These are phyloP conservation scores for Dendrothele bispora DNA, from an alignment of 768 basidiomycete genomes.

Conservation along the genomic window DNA sequence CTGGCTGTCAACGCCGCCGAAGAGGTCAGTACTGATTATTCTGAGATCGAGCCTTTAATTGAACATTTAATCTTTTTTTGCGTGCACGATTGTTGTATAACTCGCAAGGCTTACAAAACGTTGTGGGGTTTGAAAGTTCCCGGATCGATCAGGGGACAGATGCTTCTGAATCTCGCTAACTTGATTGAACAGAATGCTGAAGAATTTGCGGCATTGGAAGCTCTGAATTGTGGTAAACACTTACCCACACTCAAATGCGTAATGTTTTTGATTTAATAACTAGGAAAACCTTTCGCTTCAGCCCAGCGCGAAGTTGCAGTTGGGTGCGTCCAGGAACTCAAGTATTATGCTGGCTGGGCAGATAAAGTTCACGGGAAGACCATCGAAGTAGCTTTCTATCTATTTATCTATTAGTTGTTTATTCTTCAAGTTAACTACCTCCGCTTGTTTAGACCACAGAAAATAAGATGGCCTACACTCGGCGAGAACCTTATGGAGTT, in stretches of 20 bases:
- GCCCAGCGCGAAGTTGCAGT: constrained; percentile 15
- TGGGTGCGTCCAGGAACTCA: constrained; percentile 28
- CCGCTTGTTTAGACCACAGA: constrained; percentile 10
- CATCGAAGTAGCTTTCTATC: constrained; percentile 26
- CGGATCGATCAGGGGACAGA: constrained; percentile 30
- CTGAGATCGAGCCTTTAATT: no score
- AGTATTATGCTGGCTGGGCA: constrained; percentile 55
- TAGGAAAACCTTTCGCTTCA: constrained; percentile 20
- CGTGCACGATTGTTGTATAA: no score
- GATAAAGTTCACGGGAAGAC: constrained; percentile 49
- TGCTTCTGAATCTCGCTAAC: constrained; percentile 46
- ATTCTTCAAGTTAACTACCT: background rate
- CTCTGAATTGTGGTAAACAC: constrained; percentile 37
- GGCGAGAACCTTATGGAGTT: constrained; percentile 62
- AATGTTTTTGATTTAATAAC: background rate
- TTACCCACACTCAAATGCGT: background rate
- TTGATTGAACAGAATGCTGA: constrained; percentile 45
- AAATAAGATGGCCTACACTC: constrained; percentile 56
- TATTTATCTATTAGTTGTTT: background rate
- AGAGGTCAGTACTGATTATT: constrained; percentile 27
- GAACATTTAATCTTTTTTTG: no score
- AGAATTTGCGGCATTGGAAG: constrained; percentile 45
- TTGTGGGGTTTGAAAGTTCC: constrained; percentile 42
- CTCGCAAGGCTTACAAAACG: constrained; percentile 19
- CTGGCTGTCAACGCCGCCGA: constrained; percentile 60